Base-by-base conservation (phyloP, 2,329 filamentous ascomycete species). In the Claviceps maximensis region DNA sequence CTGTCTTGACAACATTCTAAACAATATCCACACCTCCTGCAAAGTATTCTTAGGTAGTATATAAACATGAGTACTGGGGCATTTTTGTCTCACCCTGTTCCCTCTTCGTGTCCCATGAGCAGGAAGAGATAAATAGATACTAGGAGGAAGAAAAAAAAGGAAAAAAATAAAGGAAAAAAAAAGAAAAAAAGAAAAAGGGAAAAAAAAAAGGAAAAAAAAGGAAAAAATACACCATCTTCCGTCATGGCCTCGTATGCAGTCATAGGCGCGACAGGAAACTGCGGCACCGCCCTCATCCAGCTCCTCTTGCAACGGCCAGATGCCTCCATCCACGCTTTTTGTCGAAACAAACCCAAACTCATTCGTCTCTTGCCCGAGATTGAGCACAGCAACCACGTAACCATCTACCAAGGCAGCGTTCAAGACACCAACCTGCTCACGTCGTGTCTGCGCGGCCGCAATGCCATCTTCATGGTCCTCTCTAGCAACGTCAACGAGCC, bases 401-500 rank as follows among this genome's bases (percentile, higher is more conserved):
- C 63, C 1, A 60, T 76, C 33, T 75, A 71, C 56, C 65, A 69
- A 53, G 73, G 73, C 44, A 65, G 56, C 56, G 65, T 76, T 40
- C 17, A 65, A 45, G 69, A 77, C 55, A 57, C 63, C 15, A 56
- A 65, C 0, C 60, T 74, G 1, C 53, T 77, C 2, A 54, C 57
- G 2, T 9, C 44, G 2, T 46, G 44, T 25, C 44, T 46, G 25
- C 58, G 60, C 7, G 65, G 58, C 51, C 58, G 57, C 48, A 56
- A 56, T 3, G 70, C 68, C 23, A 63, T 73, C 17, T 76, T 77
- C 58, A 58, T 71, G 2, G 59, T 61, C 10, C 64, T 72, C 0
- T 59, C 68, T 1, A 70, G 63, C 31, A 72, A 71, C 54, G 68
- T 72, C 61, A 74, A 75, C 60, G 56, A 71, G 1, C 74, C 74